A percentile compares a stretch with the other conserved stretches of the same genome.
Evolutionary conservation across 169 alveolate species (phyloP).

Genomic region (Neospora caninum): DNA sequence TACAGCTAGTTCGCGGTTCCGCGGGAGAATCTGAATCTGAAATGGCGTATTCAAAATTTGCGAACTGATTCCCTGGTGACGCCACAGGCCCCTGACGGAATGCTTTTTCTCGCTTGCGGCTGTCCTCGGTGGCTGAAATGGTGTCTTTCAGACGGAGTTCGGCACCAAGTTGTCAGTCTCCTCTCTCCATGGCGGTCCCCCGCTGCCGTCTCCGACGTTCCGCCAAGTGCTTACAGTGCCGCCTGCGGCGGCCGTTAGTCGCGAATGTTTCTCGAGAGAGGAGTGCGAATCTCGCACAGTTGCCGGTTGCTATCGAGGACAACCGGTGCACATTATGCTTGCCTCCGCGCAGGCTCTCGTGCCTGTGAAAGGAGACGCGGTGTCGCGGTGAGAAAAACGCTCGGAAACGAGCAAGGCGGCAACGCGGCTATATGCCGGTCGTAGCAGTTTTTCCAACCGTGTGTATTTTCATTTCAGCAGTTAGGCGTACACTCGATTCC

Average conservation of each 20-base stretch:
- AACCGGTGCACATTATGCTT: constrained; percentile 33
- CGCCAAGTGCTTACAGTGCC: not conserved
- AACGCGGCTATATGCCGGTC: not conserved
- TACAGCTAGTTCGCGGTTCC: too few species aligned
- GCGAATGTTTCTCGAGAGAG: not conserved
- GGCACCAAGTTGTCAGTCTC: constrained; percentile 9
- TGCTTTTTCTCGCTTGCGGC: not conserved
- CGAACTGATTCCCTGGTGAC: too few species aligned
- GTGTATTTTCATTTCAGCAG: too few species aligned
- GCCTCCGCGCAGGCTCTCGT: constrained; percentile 13
- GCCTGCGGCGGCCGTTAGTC: not conserved
- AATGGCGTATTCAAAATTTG: too few species aligned
- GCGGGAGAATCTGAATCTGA: too few species aligned
- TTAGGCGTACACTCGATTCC: not conserved
- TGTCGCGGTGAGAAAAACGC: not conserved
- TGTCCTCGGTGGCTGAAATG: not conserved
- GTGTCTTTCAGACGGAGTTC: constrained; percentile 1
- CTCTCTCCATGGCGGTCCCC: constrained; percentile 16
- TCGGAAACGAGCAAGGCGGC: not conserved
- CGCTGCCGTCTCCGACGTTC: constrained; percentile 10
- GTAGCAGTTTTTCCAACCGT: too few species aligned
- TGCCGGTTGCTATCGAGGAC: not conserved
- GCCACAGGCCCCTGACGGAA: too few species aligned
- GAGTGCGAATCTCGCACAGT: not conserved
- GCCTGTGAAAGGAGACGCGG: not conserved